Evolutionary conservation across 257 asterid genomes (phyloP).

Genomic region (Nyctanthes arbortristis): DNA sequence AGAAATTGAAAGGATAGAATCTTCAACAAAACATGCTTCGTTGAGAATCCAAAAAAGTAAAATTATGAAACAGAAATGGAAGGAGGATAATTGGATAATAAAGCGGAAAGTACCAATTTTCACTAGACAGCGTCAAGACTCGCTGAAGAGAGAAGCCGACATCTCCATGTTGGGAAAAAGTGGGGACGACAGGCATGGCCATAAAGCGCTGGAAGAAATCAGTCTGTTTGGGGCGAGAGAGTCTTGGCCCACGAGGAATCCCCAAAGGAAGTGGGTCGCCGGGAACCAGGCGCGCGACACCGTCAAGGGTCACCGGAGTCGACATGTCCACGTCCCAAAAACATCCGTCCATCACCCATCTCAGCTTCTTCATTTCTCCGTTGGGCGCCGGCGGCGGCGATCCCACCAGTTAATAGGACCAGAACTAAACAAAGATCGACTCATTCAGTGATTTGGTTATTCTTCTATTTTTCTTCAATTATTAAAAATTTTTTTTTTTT

Average conservation of each 20-base stretch:
- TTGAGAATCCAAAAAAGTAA: too few species aligned
- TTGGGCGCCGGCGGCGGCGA: too few species aligned
- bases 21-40: too few species aligned
- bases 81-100: too few species aligned
- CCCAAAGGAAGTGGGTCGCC: slow-evolving; percentile 66
- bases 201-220: slow-evolving; percentile 92
- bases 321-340: slow-evolving; percentile 81
- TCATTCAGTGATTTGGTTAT: too few species aligned
- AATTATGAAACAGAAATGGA: too few species aligned
- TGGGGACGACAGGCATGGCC: slow-evolving; percentile 75
- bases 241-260: slow-evolving; percentile 55
- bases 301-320: slow-evolving; percentile 71
- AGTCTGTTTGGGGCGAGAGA: slow-evolving; percentile 68
- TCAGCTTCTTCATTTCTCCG: slow-evolving; percentile 74
- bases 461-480: too few species aligned
- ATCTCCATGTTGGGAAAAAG: slow-evolving; percentile 30
- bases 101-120: slow-evolving; percentile 47
- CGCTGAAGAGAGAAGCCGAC: slow-evolving; percentile 63
- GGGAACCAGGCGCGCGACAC: slow-evolving; percentile 59
- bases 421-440: too few species aligned
- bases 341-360: slow-evolving; percentile 82
- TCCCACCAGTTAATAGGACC: too few species aligned
- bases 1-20: too few species aligned
- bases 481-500: too few species aligned
- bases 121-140: slow-evolving; percentile 52